Base-by-base conservation (phyloP, 805 yeast genomes). In the Candida takata region DNA sequence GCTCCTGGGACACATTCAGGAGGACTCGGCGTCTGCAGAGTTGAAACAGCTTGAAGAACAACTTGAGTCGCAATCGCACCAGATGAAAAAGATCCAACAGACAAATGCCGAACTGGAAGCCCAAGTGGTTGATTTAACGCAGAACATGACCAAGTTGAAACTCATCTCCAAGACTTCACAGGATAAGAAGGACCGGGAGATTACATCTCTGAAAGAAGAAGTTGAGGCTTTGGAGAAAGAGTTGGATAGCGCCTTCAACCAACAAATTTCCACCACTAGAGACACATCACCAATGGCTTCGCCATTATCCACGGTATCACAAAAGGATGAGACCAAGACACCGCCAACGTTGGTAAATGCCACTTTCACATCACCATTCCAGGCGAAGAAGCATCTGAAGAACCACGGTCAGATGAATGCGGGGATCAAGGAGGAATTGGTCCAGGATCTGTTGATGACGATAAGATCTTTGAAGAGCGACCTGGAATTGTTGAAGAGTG, bases 361-460 rank as follows among this genome's bases (percentile, higher is more conserved):
- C 26, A 14, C 30, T 11, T 26, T 33, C 30, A 8, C 33, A 3
- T 13, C 30, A 9, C 29, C 31, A 15, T 24, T 17, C 13, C 36
- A 34, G 28, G 15, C 17, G 16, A 26, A 26, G 17, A 27, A 12
- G n/a, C 32, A 34, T 5, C 14, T 20, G 27, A 31, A 31, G 14
- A 8, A 18, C 4, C 25, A 24, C n/a, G n/a, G n/a, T n/a, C 24
- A 21, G 15, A 8, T 30, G 18, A 11, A 33, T 5, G 23, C 14
- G 7, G 10, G 24, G 3, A 17, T 21, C 13, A 35, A 33, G n/a
- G 39, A 42, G 8, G 53, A 52, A 3, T 29, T 48, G 3, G 36
- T 52, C 1, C 34, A 32, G 13, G 53, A 49, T 16, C 32, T 52
- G 11, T 12, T 52, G 9, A n/a, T 26, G 8, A 47, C 55, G 4